Base-by-base conservation (phyloP, 2,329 filamentous ascomycete genomes). In the Bertia moriformis region DNA sequence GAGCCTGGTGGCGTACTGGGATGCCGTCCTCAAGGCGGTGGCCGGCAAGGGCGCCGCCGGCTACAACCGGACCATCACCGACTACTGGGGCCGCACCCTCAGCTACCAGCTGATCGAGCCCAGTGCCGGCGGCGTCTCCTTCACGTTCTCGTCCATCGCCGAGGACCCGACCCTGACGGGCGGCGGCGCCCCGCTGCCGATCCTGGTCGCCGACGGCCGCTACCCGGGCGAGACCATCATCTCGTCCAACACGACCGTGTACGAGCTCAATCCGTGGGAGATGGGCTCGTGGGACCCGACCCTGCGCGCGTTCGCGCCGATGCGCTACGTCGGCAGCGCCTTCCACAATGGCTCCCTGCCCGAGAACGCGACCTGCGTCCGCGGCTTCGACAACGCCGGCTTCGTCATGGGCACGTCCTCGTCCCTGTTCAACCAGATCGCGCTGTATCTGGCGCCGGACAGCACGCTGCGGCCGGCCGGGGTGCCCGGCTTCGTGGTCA, bases 21-120 rank as follows among this genome's bases (percentile, higher is more conserved):
- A 57, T 3, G 63, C 76, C 19, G 56, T 89, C 14, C 51, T 61
- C 4, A 56, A 70, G 10, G 63, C 71, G 13, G 79, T 87, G 1
- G 46, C 63, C 0, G 62, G 54, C 3, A 91, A 89, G 59, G 49
- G 52, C 1, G 56, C 78, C 42, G 79, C 78, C 14, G 73, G 75
- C 0, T 88, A 68, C 51, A 62, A 78, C 36, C 73, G 71, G 3
- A 82, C 83, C 5, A 67, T 94, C 41, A 94, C 88, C 0, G 88
- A 95, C 61, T 86, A 86, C 56, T 93, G 87, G 81, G 84, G 83
- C 19, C 80, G 87, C 42, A 83, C 83, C 37, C 67, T 94, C n/a
- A 79, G 79, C 1, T 93, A 82, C 58, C 87, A 94, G 60, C 70
- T 94, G 37, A 71, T 94, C 53, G 83, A 89, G 52, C 81, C 73